phyloP scores from a whole-genome alignment of 2,329 filamentous ascomycete species.

The Cadophora malorum region DNA sequence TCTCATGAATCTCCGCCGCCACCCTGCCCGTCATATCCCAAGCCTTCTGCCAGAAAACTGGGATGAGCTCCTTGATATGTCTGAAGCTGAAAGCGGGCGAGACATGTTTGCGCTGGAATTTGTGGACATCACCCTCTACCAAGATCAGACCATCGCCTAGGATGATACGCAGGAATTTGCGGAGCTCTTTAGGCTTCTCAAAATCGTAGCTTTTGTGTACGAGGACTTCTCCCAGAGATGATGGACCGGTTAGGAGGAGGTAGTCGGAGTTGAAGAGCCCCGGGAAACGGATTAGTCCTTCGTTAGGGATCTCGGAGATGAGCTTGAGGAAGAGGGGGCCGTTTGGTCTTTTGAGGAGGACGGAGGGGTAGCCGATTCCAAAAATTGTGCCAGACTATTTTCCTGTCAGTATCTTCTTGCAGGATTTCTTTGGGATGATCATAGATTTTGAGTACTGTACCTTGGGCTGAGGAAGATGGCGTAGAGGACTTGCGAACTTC shows the following conservation, averaged over 20 bases:
- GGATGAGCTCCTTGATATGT: constrained; percentile 82
- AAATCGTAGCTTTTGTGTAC: constrained; percentile 74
- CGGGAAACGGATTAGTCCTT: constrained; percentile 71
- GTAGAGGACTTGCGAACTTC: constrained; percentile 33
- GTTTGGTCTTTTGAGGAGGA: constrained; percentile 29
- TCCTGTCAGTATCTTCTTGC: constrained; percentile 2
- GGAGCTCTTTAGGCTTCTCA: constrained; percentile 62
- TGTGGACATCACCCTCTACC: constrained; percentile 88
- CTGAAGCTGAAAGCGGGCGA: constrained; percentile 82
- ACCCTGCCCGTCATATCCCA: constrained; percentile 69
- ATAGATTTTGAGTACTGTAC: constrained; percentile 10
- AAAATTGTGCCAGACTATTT: constrained; percentile 24
- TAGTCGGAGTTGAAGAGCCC: constrained; percentile 65
- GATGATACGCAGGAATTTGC: constrained; percentile 63
- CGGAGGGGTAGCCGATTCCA: constrained; percentile 23
- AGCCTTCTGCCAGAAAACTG: constrained; percentile 81
- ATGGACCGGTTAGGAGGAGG: constrained; percentile 62
- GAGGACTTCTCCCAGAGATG: constrained; percentile 71
- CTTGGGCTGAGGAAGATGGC: constrained; percentile 35
- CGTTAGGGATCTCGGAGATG: constrained; percentile 63
- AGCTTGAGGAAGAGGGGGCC: constrained; percentile 40
- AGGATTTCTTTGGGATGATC: background rate
- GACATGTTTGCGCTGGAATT: constrained; percentile 76
- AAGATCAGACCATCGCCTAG: constrained; percentile 67
- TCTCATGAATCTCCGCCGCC: constrained; percentile 52